Evolutionary conservation across 2,329 filamentous ascomycete species (phyloP).

Genomic region (Xylaria sp.): DNA sequence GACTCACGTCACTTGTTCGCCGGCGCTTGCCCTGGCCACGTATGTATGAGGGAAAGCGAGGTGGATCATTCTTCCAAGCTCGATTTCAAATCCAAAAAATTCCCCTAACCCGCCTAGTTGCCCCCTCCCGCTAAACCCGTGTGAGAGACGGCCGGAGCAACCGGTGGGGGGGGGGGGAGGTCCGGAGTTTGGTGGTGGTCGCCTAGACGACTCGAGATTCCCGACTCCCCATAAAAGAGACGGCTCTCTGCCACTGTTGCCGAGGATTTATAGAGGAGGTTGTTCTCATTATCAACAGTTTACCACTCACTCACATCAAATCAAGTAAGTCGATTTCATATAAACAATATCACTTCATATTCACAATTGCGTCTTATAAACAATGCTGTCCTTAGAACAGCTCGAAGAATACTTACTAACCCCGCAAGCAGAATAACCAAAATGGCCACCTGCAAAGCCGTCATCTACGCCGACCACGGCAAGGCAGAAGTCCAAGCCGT

Average conservation of each 20-base stretch:
- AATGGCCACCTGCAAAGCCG: constrained; percentile 21
- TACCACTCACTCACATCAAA: background rate
- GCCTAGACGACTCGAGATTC: background rate
- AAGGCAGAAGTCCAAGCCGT: constrained; percentile 25
- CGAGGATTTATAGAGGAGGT: background rate
- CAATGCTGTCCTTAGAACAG: background rate
- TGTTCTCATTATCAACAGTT: background rate
- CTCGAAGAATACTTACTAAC: background rate
- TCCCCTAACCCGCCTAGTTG: background rate
- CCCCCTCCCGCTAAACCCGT: background rate
- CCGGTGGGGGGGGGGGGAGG: background rate
- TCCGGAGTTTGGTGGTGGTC: background rate
- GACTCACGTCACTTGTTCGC: background rate
- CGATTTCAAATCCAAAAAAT: background rate
- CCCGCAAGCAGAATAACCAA: background rate
- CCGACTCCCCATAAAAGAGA: background rate
- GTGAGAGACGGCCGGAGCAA: background rate
- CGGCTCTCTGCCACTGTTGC: background rate
- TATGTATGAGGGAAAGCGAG: background rate
- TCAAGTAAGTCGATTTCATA: background rate
- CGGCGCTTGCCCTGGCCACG: no score
- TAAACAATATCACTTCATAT: no score
- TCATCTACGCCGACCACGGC: constrained; percentile 19
- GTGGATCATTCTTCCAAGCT: background rate
- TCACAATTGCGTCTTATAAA: no score